Percentiles rank a stretch among this genome's conserved stretches.
Conservation (phyloP, 2,329 filamentous ascomycete genomes). For the Paraconiothyrium brasiliense region DNA sequence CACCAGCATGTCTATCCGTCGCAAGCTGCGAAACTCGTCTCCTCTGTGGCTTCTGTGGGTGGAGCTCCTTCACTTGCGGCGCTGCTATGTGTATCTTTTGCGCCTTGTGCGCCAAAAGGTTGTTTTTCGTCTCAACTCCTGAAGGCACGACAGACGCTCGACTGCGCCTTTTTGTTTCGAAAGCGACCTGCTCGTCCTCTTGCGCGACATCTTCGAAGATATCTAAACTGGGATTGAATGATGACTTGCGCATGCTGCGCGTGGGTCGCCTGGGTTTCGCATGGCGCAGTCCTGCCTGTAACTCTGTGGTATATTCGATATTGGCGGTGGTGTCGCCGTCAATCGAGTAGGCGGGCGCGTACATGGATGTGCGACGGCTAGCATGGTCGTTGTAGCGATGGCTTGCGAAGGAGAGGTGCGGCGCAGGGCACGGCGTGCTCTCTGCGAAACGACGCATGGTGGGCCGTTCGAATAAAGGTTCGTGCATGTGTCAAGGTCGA, state of each 20-base stretch:
- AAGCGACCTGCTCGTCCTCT: slow-evolving; percentile 40
- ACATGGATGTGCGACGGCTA: slow-evolving; percentile 35
- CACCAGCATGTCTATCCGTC: slow-evolving; percentile 33
- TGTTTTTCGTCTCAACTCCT: slow-evolving; percentile 37
- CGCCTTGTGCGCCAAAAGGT: slow-evolving; percentile 48
- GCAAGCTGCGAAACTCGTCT: slow-evolving; percentile 49
- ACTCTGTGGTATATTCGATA: slow-evolving; percentile 51
- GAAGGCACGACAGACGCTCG: slow-evolving; percentile 39
- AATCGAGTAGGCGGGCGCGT: slow-evolving; percentile 43
- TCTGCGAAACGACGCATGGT: slow-evolving; percentile 48
- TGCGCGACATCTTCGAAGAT: slow-evolving; percentile 52
- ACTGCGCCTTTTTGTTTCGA: slow-evolving; percentile 36
- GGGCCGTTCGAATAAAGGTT: slow-evolving; percentile 4
- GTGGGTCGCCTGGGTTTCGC: slow-evolving; percentile 47
- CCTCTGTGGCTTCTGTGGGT: slow-evolving; percentile 37
- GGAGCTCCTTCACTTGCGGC: slow-evolving; percentile 33
- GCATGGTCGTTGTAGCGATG: slow-evolving; percentile 37
- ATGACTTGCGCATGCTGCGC: slow-evolving; percentile 37
- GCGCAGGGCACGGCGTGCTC: slow-evolving; percentile 49
- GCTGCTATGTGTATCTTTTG: slow-evolving; percentile 44
- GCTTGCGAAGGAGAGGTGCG: slow-evolving; percentile 33
- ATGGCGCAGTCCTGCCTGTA: slow-evolving; percentile 39
- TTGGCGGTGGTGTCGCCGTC: slow-evolving; percentile 49
- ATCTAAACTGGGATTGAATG: slow-evolving; percentile 46
- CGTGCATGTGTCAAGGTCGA: background rate